These are phyloP conservation scores for Houttuynia cordata DNA, from an alignment of 164 flowering plant genomes.

Conservation along the genomic window DNA sequence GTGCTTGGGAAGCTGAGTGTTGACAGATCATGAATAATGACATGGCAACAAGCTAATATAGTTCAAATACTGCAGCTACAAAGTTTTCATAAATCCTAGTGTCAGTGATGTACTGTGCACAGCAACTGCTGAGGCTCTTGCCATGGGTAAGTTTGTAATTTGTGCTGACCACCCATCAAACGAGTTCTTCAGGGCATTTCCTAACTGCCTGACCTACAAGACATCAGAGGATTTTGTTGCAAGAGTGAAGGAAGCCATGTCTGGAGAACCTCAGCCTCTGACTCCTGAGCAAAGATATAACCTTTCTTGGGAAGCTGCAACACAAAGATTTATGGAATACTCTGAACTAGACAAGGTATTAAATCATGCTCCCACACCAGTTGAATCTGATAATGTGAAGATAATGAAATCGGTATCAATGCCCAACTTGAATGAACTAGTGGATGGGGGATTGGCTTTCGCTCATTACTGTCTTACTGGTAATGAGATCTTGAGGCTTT, in stretches of 20 bases:
- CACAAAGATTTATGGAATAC: constrained; percentile 77
- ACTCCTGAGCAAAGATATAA: constrained; percentile 69
- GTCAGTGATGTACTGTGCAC: constrained; percentile 63
- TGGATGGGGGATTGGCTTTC: constrained; percentile 86
- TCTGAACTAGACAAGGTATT: constrained; percentile 67
- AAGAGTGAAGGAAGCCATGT: constrained; percentile 77
- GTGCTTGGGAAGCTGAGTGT: neutral
- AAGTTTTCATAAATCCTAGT: constrained; percentile 95
- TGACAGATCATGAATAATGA: neutral
- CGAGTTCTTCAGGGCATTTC: constrained; percentile 86
- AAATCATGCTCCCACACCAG: constrained; percentile 15
- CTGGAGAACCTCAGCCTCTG: constrained; percentile 48
- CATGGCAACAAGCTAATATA: neutral
- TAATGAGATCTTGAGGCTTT: constrained; percentile 63
- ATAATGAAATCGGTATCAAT: constrained; percentile 39
- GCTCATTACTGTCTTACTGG: constrained; percentile 84
- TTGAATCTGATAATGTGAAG: constrained; percentile 18
- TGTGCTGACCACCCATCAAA: constrained; percentile 98
- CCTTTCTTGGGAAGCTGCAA: constrained; percentile 99
- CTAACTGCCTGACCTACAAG: constrained; percentile 91
- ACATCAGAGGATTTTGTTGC: constrained; percentile 87
- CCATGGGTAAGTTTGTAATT: constrained; percentile 96
- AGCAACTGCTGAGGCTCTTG: constrained; percentile 98
- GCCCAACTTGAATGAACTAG: constrained; percentile 55
- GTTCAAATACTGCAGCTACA: constrained; percentile 49